phyloP scores from a whole-genome alignment of 202 grass and related monocot genomes.

The Dendrocalamus latiflorus region DNA sequence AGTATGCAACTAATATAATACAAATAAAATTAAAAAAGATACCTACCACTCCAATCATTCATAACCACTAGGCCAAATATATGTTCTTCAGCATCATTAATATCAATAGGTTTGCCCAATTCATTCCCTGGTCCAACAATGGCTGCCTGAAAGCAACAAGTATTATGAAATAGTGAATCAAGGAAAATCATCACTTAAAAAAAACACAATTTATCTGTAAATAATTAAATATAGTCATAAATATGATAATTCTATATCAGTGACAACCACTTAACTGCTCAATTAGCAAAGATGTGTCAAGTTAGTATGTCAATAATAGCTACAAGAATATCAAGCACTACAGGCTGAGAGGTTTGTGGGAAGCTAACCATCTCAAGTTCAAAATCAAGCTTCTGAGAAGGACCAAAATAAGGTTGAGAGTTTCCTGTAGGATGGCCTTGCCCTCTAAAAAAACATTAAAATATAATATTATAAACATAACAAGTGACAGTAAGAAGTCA shows the following conservation, averaged over 20 bases:
- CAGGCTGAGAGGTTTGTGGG: background rate
- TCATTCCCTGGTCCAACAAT: conserved; percentile 91
- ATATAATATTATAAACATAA: conserved; percentile 2
- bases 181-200: background rate
- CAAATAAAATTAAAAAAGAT: conserved; percentile 21
- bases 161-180: background rate
- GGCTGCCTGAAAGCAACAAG: conserved; percentile 68
- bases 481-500: conserved; percentile 8
- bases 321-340: background rate
- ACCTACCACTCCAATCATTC: conserved; percentile 98
- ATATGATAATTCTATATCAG: conserved; percentile 2
- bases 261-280: background rate
- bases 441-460: conserved; percentile 49
- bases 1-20: background rate
- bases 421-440: conserved; percentile 68
- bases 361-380: conserved; percentile 98
- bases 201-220: background rate
- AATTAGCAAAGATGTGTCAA: background rate
- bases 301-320: background rate
- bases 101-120: conserved; percentile 67
- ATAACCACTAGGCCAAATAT: conserved; percentile 92
- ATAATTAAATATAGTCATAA: background rate
- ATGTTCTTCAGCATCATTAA: conserved; percentile 76
- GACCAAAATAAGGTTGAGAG: conserved; percentile 69
- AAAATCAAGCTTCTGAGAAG: conserved; percentile 93